These are phyloP conservation scores for Calendula officinalis DNA, from an alignment of 129 eudicot species.

Conservation along the genomic window DNA sequence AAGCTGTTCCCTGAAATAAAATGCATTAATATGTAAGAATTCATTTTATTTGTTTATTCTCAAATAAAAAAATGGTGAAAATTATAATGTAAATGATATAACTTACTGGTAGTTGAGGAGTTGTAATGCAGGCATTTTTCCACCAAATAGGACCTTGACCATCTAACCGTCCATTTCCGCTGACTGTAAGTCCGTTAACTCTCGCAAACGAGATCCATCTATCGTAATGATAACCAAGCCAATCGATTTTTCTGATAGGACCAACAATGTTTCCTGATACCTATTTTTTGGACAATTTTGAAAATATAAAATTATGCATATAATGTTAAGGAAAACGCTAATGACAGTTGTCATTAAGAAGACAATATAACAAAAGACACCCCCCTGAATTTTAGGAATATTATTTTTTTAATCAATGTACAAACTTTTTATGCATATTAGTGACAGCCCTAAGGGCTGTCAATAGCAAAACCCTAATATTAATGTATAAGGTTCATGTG, in stretches of 20 bases:
- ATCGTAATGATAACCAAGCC: slow-evolving; percentile 25
- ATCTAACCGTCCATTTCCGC: slow-evolving; percentile 52
- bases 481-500: slow-evolving; percentile 19
- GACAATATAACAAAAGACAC: too few relatives aligned
- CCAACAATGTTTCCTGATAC: slow-evolving; percentile 58
- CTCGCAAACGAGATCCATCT: slow-evolving; percentile 44
- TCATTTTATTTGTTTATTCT: not conserved
- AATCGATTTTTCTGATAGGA: slow-evolving; percentile 38
- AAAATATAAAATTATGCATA: not conserved
- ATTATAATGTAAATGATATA: not conserved
- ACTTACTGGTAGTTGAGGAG: slow-evolving; percentile 40
- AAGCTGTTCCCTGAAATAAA: slow-evolving; percentile 42
- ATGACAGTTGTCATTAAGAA: too few relatives aligned
- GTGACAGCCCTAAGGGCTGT: too few relatives aligned
- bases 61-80: slow-evolving; percentile 1
- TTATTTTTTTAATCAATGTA: too few relatives aligned
- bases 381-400: too few relatives aligned
- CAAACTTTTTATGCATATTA: too few relatives aligned
- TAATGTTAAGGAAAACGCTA: too few relatives aligned
- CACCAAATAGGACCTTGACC: slow-evolving; percentile 71
- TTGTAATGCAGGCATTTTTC: slow-evolving; percentile 50
- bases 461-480: too few relatives aligned
- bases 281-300: slow-evolving; percentile 16
- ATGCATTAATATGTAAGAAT: slow-evolving; percentile 7
- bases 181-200: slow-evolving; percentile 42